phyloP scores from a whole-genome alignment of 805 yeast species.

The Metschnikowia sp. region DNA sequence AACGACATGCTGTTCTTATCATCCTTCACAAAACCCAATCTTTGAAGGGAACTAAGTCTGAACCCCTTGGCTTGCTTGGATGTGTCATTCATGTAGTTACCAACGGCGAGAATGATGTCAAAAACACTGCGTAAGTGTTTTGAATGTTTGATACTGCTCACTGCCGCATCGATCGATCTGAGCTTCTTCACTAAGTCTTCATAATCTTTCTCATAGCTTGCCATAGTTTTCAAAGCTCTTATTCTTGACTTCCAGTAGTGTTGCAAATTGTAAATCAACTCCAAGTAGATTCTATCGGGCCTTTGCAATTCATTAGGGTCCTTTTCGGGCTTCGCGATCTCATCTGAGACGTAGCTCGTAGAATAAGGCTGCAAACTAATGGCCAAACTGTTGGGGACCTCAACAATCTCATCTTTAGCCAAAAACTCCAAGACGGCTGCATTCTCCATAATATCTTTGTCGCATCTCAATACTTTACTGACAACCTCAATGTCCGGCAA shows the following conservation, averaged over 20 bases:
- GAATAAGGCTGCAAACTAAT: conserved; percentile 79
- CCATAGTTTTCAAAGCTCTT: conserved; percentile 69
- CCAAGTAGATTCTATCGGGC: conserved; percentile 81
- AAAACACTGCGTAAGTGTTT: conserved; percentile 54
- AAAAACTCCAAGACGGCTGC: conserved; percentile 81
- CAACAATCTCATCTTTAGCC: conserved; percentile 68
- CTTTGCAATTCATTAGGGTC: conserved; percentile 77
- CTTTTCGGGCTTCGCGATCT: conserved; percentile 46
- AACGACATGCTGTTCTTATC: conserved; percentile 66
- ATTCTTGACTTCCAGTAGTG: conserved; percentile 92
- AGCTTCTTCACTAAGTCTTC: conserved; percentile 65
- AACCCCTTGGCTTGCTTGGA: conserved; percentile 70
- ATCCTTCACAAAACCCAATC: conserved; percentile 70
- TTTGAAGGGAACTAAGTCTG: conserved; percentile 62
- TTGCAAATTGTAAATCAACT: conserved; percentile 76
- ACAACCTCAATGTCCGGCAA: conserved; percentile 65
- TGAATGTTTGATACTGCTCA: conserved; percentile 51
- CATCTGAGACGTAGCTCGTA: conserved; percentile 54
- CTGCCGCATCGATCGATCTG: conserved; percentile 57
- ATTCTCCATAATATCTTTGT: conserved; percentile 63
- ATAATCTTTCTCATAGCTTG: conserved; percentile 76
- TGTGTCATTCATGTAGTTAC: conserved; percentile 75
- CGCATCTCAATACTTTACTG: conserved; percentile 70
- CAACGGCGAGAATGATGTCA: conserved; percentile 66
- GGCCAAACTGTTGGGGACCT: conserved; percentile 66